phyloP scores from a whole-genome alignment of 345 rosid genomes.

The Pistacia integerrima region DNA sequence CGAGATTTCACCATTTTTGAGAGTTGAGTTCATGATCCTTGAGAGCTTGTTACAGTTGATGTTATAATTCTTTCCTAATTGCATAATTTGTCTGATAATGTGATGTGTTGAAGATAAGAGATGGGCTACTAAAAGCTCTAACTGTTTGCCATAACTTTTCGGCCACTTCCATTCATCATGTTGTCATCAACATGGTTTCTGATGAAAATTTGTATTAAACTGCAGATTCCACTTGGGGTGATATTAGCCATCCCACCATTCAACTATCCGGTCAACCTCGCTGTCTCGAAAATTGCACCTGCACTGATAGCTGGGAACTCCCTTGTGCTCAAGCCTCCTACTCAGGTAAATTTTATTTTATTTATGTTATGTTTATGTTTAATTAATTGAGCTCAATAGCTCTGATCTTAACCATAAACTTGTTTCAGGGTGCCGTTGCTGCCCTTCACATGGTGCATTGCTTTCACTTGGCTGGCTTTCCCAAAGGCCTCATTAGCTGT shows the following conservation, averaged over 20 bases:
- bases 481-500: slow-evolving; percentile 90
- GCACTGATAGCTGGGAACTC: slow-evolving; percentile 97
- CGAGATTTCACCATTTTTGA: no score
- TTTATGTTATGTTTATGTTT: background rate
- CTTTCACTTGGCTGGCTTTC: slow-evolving; percentile 98
- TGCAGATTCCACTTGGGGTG: slow-evolving; percentile 87
- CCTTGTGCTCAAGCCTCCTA: slow-evolving; percentile 97
- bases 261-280: slow-evolving; percentile 97
- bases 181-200: no score
- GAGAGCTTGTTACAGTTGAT: no score
- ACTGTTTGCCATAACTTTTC: no score
- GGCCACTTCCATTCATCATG: no score
- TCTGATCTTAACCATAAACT: background rate
- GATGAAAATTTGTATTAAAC: background rate
- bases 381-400: background rate
- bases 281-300: slow-evolving; percentile 94
- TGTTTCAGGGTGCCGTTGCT: slow-evolving; percentile 88
- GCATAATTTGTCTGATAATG: no score
- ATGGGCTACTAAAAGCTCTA: no score
- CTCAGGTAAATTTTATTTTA: slow-evolving; percentile 56
- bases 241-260: slow-evolving; percentile 97
- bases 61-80: no score
- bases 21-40: no score
- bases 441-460: slow-evolving; percentile 97
- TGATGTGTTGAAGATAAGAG: no score